These are phyloP conservation scores for Leptodontidium sp. DNA, from an alignment of 2,329 filamentous ascomycete genomes.

Conservation along the genomic window DNA sequence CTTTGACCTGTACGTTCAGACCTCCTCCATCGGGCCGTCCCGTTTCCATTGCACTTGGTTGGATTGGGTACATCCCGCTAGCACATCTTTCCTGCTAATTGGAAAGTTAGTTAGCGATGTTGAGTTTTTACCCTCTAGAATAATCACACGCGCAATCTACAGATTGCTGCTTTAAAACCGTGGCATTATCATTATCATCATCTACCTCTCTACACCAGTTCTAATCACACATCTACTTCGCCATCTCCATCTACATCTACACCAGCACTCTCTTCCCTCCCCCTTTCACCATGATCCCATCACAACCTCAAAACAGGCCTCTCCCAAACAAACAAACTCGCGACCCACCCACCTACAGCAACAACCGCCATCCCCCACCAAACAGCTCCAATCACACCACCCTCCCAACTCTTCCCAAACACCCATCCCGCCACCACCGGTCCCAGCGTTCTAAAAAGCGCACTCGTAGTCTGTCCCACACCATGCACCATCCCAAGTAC, in stretches of 20 bases:
- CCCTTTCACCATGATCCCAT: too few species aligned
- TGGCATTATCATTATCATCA: slow-evolving; percentile 5
- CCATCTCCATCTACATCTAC: neutral
- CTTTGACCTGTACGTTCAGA: neutral
- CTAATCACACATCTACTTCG: too few species aligned
- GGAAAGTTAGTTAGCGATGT: too few species aligned
- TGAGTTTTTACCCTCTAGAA: too few species aligned
- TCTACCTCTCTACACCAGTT: too few species aligned
- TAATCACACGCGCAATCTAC: too few species aligned
- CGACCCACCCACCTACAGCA: slow-evolving; percentile 11
- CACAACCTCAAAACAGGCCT: neutral
- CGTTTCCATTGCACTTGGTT: neutral
- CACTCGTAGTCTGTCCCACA: slow-evolving; percentile 11
- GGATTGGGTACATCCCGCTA: neutral
- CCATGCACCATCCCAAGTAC: slow-evolving; percentile 18
- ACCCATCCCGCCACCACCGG: slow-evolving; percentile 14
- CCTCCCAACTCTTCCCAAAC: slow-evolving; percentile 21
- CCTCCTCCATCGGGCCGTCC: neutral
- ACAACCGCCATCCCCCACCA: slow-evolving; percentile 20
- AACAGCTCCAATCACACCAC: slow-evolving; percentile 17
- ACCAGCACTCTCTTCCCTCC: neutral
- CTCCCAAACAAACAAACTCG: slow-evolving; percentile 20
- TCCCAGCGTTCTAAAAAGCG: slow-evolving; percentile 17
- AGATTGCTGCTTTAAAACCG: too few species aligned
- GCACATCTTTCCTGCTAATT: too few species aligned